Evolutionary conservation across 2,329 filamentous ascomycete species (phyloP).

Genomic region (Xylariaceae sp.): DNA sequence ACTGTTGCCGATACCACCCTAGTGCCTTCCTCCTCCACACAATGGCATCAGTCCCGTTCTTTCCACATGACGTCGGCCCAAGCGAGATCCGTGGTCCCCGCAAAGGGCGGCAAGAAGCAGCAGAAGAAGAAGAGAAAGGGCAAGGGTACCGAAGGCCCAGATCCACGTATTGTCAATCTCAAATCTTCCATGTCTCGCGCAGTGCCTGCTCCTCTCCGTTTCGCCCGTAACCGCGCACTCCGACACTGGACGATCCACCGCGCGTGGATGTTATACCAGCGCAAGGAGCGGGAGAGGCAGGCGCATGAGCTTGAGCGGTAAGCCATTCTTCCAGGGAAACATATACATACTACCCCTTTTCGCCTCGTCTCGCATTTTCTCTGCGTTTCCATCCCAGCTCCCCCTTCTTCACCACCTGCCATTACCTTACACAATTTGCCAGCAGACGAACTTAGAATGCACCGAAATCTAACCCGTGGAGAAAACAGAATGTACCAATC

Average conservation of each 20-base stretch:
- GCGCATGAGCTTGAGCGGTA: slow-evolving; percentile 74
- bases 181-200: slow-evolving; percentile 56
- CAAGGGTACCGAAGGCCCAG: slow-evolving; percentile 47
- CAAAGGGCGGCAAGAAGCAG: slow-evolving; percentile 26
- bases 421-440: not conserved
- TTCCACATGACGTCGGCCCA: slow-evolving; percentile 31
- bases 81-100: slow-evolving; percentile 18
- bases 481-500: slow-evolving; percentile 69
- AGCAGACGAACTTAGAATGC: no score
- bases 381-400: not conserved
- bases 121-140: slow-evolving; percentile 30
- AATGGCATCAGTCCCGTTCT: slow-evolving; percentile 23
- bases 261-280: slow-evolving; percentile 84
- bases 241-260: slow-evolving; percentile 99
- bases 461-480: not conserved
- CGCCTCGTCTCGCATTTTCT: not conserved
- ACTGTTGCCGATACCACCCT: not conserved
- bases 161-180: slow-evolving; percentile 53
- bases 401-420: no score
- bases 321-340: slow-evolving; percentile 44
- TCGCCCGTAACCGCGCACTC: slow-evolving; percentile 84
- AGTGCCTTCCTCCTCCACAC: not conserved
- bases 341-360: not conserved
- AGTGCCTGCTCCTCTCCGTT: slow-evolving; percentile 76
- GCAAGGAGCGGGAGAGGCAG: slow-evolving; percentile 68